Evolutionary conservation across 169 alveolate species (phyloP), one percentile per base, ranked within the genome.

Genomic region (Eimeria sp.): DNA sequence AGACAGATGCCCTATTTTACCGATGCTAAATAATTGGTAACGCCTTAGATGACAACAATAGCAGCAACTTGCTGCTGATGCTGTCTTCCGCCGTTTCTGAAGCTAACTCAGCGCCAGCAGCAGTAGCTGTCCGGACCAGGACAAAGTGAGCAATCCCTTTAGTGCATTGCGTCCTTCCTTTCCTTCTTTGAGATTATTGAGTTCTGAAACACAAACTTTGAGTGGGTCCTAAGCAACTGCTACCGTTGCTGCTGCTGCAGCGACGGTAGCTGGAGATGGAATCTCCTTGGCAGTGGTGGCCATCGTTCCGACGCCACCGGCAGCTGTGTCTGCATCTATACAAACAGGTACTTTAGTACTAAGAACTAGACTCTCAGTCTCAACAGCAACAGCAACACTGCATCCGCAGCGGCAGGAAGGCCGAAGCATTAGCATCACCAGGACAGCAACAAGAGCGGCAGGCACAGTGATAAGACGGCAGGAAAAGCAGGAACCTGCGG

Each of bases 91-190:
- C 72, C 43, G 73, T 47, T 54, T 25, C 90, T 82, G 49, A 51
- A n/a, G 65, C 72, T 82, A 57, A 51, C 51, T 51, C 75, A 82
- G 90, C 73, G 54, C 73, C 90, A 82, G 90, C 70, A 34, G 40
- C 90, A 80, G 70, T 70, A 82, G 80, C 51, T 70, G 51, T 20
- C n/a, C n/a, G 80, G 88, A 78, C 18, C 40, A 78, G 65, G 34
- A 45, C 43, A 7, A 45, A 30, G 58, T 9, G 58, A 22, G 43
- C 65, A 78, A 10, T 78, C 67, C 43, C 22, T 18, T 0, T 78
- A n/a, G 88, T 78, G 65, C 47, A 61, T 78, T 78, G 63, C 34
- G 22, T 22, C 43, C 65, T 47, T 78, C 80, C 43, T 43, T 78
- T 61, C 88, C 65, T 49, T 78, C 88, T 40, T 22, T 49, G 18